These are phyloP conservation scores for Trichoderma breve DNA, from an alignment of 2,329 filamentous ascomycete species.

Conservation along the genomic window DNA sequence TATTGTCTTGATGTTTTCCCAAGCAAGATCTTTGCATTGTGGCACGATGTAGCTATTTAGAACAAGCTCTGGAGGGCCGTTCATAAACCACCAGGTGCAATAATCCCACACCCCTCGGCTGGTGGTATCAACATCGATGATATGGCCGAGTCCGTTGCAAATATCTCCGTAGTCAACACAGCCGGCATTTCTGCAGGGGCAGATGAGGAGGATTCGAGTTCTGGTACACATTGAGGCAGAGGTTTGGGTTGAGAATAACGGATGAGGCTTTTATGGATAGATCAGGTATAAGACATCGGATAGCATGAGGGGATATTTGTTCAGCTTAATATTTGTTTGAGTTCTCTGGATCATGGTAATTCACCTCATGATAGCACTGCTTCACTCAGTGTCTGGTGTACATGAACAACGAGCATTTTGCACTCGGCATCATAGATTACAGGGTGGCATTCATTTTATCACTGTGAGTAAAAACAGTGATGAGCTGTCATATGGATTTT, in stretches of 20 bases:
- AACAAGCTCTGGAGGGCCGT: constrained; percentile 29
- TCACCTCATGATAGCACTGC: not conserved
- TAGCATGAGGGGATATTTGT: not conserved
- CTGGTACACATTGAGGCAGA: constrained; percentile 28
- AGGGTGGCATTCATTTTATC: not conserved
- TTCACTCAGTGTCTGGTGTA: not conserved
- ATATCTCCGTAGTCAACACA: constrained; percentile 25
- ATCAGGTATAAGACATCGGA: not conserved
- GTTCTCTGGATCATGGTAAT: not conserved
- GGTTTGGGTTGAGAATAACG: not conserved
- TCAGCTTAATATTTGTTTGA: not conserved
- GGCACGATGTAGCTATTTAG: constrained; percentile 30
- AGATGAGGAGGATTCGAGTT: constrained; percentile 27
- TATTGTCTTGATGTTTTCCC: constrained; percentile 24
- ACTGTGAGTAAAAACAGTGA: not conserved
- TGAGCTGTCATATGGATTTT: not conserved
- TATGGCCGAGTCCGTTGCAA: constrained; percentile 26
- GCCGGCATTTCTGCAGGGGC: constrained; percentile 26
- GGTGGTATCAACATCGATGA: constrained; percentile 24
- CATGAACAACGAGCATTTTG: not conserved
- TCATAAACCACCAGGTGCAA: constrained; percentile 29
- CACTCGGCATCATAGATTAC: not conserved
- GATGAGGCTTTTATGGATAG: not conserved
- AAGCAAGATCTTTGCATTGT: constrained; percentile 26
- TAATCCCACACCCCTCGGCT: constrained; percentile 28